phyloP scores from a whole-genome alignment of 306 rosid genomes.

The Prunus armeniaca region DNA sequence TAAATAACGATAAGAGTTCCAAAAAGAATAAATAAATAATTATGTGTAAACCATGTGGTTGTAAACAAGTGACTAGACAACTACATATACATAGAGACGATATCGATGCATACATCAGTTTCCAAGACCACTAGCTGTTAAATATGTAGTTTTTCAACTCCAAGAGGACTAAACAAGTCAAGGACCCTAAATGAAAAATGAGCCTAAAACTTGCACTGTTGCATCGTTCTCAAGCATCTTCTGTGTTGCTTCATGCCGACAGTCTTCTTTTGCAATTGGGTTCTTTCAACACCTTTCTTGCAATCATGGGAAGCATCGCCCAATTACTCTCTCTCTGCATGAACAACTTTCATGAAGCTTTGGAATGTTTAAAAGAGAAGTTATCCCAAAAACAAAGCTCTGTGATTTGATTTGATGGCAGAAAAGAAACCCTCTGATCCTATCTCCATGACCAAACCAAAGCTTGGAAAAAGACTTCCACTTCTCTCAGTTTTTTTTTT shows the following conservation, averaged over 20 bases:
- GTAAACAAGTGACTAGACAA: not conserved
- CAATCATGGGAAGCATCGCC: constrained; percentile 40
- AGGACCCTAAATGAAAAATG: not conserved
- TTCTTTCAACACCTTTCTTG: constrained; percentile 37
- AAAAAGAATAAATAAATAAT: not conserved
- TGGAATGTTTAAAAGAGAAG: constrained; percentile 55
- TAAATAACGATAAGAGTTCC: no score
- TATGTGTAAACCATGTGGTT: not conserved
- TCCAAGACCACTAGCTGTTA: not conserved
- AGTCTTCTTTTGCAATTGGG: constrained; percentile 28
- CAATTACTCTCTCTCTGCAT: constrained; percentile 24
- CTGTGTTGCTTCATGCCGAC: constrained; percentile 51
- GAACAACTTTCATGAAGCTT: constrained; percentile 23
- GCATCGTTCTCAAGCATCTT: constrained; percentile 30
- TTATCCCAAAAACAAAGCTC: constrained; percentile 29
- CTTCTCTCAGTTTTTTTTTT: constrained; percentile 10
- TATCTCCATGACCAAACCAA: constrained; percentile 11
- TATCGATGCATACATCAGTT: not conserved
- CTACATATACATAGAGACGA: not conserved
- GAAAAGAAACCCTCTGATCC: constrained; percentile 2
- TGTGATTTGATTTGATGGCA: constrained; percentile 48
- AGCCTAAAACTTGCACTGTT: no score
- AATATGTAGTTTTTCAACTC: not conserved
- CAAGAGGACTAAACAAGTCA: not conserved
- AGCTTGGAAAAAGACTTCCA: constrained; percentile 51